Percentiles rank a stretch among this genome's conserved stretches.
Conservation (phyloP, 2,329 filamentous ascomycete genomes). For the Didymella glomerata region DNA sequence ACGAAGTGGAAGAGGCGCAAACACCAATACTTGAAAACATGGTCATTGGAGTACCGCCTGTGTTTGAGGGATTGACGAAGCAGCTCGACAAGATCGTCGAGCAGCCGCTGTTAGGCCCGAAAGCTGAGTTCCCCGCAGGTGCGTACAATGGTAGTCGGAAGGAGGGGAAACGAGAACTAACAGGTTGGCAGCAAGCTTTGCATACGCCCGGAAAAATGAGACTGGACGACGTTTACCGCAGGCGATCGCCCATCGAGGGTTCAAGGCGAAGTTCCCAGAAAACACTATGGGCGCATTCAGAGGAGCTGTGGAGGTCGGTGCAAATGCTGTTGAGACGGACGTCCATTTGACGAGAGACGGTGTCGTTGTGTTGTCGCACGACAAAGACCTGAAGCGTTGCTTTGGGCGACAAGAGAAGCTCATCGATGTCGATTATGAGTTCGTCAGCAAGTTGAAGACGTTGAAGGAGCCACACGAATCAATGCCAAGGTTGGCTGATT, state of each 20-base stretch:
- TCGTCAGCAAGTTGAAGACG: constrained; percentile 74
- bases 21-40: constrained; percentile 50
- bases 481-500: constrained; percentile 77
- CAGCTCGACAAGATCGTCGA: constrained; percentile 48
- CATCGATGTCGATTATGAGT: constrained; percentile 77
- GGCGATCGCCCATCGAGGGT: constrained; percentile 80
- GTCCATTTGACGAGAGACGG: constrained; percentile 83
- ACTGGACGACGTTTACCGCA: constrained; percentile 64
- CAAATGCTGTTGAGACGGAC: constrained; percentile 88
- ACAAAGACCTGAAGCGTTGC: constrained; percentile 79
- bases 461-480: constrained; percentile 70
- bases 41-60: constrained; percentile 49
- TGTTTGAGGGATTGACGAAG: constrained; percentile 47
- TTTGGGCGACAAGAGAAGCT: constrained; percentile 79
- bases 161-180: constrained; percentile 24
- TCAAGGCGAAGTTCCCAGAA: constrained; percentile 80
- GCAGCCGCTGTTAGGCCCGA: constrained; percentile 46
- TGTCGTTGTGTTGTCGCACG: constrained; percentile 86
- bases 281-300: constrained; percentile 84
- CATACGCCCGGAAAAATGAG: constrained; percentile 47
- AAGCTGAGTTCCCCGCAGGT: constrained; percentile 43
- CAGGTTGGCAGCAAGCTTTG: constrained; percentile 42
- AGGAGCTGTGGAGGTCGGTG: constrained; percentile 75
- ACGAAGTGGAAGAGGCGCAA: constrained; percentile 37
- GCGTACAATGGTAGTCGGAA: constrained; percentile 8